phyloP scores from a whole-genome alignment of 2,329 filamentous ascomycete genomes.

The Arachnomyces sp. region DNA sequence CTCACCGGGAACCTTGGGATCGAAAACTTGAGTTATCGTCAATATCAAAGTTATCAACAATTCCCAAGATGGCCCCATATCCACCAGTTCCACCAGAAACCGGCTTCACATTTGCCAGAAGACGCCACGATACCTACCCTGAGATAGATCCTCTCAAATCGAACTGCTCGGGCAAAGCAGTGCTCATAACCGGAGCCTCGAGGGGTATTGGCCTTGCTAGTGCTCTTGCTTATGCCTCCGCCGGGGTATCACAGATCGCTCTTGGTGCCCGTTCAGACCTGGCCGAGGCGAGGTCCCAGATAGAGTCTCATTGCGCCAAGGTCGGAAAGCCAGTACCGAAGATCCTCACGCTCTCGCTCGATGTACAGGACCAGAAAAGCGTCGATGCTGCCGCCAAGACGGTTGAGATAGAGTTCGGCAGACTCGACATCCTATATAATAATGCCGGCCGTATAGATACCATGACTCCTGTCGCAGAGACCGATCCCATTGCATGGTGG shows the following conservation, averaged over 20 bases:
- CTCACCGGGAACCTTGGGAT: too few species aligned
- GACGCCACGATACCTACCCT: conserved; percentile 23
- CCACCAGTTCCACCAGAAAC: too few species aligned
- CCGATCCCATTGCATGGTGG: conserved; percentile 33
- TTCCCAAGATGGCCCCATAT: too few species aligned
- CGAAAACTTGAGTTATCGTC: too few species aligned
- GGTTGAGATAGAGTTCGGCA: conserved; percentile 23
- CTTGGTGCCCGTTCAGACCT: conserved; percentile 47
- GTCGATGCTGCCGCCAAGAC: conserved; percentile 28
- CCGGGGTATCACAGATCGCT: conserved; percentile 45
- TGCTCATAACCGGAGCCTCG: conserved; percentile 50
- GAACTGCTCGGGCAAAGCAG: conserved; percentile 33
- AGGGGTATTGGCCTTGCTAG: conserved; percentile 48
- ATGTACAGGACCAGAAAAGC: conserved; percentile 33
- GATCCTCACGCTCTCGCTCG: conserved; percentile 37
- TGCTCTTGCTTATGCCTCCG: conserved; percentile 48
- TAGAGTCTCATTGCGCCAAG: conserved; percentile 29
- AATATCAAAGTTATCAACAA: too few species aligned
- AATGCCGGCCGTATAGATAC: conserved; percentile 35
- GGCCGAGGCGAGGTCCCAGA: conserved; percentile 24
- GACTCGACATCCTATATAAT: conserved; percentile 42
- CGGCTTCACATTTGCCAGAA: too few species aligned
- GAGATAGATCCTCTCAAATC: conserved; percentile 36
- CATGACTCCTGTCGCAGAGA: conserved; percentile 22
- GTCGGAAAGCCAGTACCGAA: conserved; percentile 29